These are phyloP conservation scores for Thuidium tamariscinum DNA, from an alignment of 225 moss, liverwort and hornwort genomes.

Conservation along the genomic window DNA sequence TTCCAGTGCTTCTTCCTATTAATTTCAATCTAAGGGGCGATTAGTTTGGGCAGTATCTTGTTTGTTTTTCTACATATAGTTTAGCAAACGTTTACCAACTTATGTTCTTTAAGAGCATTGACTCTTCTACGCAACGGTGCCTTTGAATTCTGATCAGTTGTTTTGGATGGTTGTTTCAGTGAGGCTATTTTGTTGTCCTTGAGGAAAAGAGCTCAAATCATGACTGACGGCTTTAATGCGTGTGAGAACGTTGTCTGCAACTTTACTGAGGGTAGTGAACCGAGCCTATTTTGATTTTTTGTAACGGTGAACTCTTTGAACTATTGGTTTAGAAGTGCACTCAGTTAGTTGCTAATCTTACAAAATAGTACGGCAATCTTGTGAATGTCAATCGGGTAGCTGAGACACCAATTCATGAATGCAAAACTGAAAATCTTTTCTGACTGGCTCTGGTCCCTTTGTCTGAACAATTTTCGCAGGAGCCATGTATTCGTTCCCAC, in stretches of 20 bases:
- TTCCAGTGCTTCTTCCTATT: neutral
- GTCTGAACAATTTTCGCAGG: constrained; percentile 24
- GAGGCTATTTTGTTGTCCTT: constrained; percentile 59
- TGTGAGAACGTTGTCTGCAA: constrained; percentile 77
- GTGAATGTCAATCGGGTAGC: neutral
- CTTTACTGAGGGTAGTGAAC: constrained; percentile 67
- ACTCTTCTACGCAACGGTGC: neutral
- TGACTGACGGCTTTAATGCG: constrained; percentile 88
- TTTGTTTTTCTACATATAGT: neutral
- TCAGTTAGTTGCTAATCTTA: neutral
- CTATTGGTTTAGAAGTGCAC: neutral
- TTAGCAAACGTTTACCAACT: neutral
- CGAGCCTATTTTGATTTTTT: neutral
- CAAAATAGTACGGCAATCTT: neutral
- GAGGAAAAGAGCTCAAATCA: constrained; percentile 70
- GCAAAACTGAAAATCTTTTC: neutral
- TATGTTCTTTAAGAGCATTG: neutral
- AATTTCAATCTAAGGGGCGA: neutral
- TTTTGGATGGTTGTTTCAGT: constrained; percentile 24
- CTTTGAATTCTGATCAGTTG: neutral
- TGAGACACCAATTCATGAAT: neutral
- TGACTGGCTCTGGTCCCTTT: neutral
- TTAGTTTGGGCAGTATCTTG: neutral
- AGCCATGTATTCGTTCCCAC: constrained; percentile 94
- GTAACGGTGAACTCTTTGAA: neutral